Percentiles rank a stretch among this genome's conserved stretches.
phyloP scores from a whole-genome alignment of 2,329 filamentous ascomycete species.

The Fusarium sp. region DNA sequence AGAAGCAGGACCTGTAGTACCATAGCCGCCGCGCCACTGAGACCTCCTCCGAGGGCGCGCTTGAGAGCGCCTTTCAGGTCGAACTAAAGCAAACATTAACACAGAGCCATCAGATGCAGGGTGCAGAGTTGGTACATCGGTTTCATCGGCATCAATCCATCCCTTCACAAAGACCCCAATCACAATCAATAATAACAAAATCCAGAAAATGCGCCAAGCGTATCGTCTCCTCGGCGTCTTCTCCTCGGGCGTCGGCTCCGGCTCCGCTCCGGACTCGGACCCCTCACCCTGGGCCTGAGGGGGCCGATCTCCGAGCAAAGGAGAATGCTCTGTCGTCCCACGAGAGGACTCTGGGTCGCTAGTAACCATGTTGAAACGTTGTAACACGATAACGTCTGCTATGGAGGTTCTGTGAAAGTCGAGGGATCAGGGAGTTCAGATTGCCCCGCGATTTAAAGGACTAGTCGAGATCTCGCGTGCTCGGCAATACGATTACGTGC shows the following conservation, averaged over 20 bases:
- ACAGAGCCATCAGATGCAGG: rapidly evolving
- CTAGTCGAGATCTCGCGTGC: constrained; percentile 27
- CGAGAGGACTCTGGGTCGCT: not conserved
- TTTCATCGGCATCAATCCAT: constrained; percentile 53
- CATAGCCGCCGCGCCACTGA: constrained; percentile 62
- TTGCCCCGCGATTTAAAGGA: constrained; percentile 5
- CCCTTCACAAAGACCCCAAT: constrained; percentile 57
- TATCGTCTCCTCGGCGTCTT: constrained; percentile 17
- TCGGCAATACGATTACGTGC: constrained; percentile 7
- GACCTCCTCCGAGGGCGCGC: constrained; percentile 57
- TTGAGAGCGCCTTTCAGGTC: constrained; percentile 58
- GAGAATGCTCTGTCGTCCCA: constrained; percentile 12
- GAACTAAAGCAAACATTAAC: constrained; percentile 48
- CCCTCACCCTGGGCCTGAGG: not conserved
- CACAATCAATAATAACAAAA: constrained; percentile 46
- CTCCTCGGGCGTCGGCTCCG: constrained; percentile 11
- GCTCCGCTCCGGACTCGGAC: not conserved
- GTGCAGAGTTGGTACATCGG: not conserved
- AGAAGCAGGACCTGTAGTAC: constrained; percentile 59
- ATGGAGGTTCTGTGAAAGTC: not conserved
- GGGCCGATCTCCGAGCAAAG: constrained; percentile 13
- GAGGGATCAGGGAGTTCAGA: not conserved
- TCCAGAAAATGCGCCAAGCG: constrained; percentile 52
- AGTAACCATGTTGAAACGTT: not conserved
- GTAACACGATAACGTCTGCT: not conserved